Percentiles rank a stretch among this genome's conserved stretches.
These are phyloP conservation scores for Penicillium sp. DNA, from an alignment of 2,329 filamentous ascomycete species.

Conservation along the genomic window DNA sequence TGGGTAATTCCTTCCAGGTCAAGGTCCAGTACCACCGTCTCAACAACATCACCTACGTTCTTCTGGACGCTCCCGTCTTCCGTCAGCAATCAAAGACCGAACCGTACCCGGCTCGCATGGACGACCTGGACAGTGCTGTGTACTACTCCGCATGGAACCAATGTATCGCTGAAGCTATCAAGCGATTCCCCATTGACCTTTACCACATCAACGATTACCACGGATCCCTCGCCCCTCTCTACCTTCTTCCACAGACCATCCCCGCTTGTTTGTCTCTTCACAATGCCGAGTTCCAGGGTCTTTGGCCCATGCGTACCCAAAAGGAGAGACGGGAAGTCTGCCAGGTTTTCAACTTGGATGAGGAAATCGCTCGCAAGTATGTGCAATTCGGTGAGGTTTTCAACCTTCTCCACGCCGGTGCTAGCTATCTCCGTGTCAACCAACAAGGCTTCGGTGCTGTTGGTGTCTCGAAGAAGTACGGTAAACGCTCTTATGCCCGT, in stretches of 20 bases:
- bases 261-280: conserved; percentile 67
- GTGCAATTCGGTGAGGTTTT: conserved; percentile 70
- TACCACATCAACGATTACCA: conserved; percentile 70
- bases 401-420: conserved; percentile 67
- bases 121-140: conserved; percentile 67
- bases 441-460: conserved; percentile 69
- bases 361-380: conserved; percentile 60
- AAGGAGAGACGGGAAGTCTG: conserved; percentile 65
- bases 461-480: conserved; percentile 70
- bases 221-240: conserved; percentile 63
- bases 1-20: conserved; percentile 62
- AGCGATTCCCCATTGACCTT: conserved; percentile 63
- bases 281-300: conserved; percentile 69
- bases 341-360: conserved; percentile 63
- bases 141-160: conserved; percentile 72
- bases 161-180: conserved; percentile 65
- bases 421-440: conserved; percentile 65
- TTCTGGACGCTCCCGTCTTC: conserved; percentile 68
- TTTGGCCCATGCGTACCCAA: conserved; percentile 66
- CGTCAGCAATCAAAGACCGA: conserved; percentile 64
- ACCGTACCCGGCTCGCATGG: conserved; percentile 68
- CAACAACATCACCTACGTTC: conserved; percentile 68
- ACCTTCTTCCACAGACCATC: conserved; percentile 63
- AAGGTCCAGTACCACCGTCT: conserved; percentile 65
- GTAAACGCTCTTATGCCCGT: conserved; percentile 65